Conservation (phyloP, 768 basidiomycete species). For the Pulveroboletus sp. region DNA sequence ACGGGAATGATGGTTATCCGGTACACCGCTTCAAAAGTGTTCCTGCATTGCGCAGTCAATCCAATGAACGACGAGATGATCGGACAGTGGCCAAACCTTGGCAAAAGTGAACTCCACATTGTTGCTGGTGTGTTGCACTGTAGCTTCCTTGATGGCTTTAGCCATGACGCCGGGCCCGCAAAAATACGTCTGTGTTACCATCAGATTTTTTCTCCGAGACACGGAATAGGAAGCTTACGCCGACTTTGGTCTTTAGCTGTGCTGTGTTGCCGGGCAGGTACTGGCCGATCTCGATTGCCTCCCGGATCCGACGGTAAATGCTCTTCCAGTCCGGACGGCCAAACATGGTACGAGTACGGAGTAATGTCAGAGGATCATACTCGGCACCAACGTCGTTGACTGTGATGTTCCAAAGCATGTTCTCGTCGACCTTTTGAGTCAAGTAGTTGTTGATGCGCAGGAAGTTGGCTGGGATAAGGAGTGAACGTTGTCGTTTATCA, state of each 20-base stretch:
- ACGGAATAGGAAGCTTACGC: conserved; percentile 45
- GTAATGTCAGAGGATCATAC: conserved; percentile 85
- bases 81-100: conserved; percentile 51
- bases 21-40: conserved; percentile 12
- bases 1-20: neutral
- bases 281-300: conserved; percentile 75
- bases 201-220: neutral
- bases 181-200: conserved; percentile 66
- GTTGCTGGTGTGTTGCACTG: conserved; percentile 48
- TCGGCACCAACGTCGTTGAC: conserved; percentile 83
- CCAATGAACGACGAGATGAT: neutral
- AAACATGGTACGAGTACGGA: conserved; percentile 85
- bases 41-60: conserved; percentile 9
- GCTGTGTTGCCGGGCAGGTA: conserved; percentile 78
- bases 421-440: conserved; percentile 79
- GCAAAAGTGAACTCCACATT: conserved; percentile 75
- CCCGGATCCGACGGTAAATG: conserved; percentile 71
- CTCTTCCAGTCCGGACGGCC: conserved; percentile 88
- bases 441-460: conserved; percentile 88
- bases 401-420: conserved; percentile 90
- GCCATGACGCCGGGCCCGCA: conserved; percentile 79
- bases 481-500: conserved; percentile 7
- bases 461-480: conserved; percentile 67
- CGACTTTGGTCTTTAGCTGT: conserved; percentile 80
- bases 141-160: conserved; percentile 71